Percentiles rank a stretch among this genome's conserved stretches.
Evolutionary conservation across 169 alveolate genomes (phyloP).

Genomic region (Plasmodium reichenowi): DNA sequence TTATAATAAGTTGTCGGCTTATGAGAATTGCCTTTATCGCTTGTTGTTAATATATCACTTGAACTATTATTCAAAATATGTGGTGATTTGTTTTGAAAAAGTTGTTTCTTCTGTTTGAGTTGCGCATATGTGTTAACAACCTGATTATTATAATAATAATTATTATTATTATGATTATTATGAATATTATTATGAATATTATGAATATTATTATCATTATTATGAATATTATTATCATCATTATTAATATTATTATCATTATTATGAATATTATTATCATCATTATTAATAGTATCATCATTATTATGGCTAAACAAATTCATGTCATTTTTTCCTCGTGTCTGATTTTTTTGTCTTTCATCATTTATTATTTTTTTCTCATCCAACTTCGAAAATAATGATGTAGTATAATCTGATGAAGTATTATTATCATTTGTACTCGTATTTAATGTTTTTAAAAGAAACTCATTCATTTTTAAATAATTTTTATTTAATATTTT

Average conservation of each 20-base stretch:
- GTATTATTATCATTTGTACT: background rate
- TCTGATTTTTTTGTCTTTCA: background rate
- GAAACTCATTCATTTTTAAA: slow-evolving; percentile 22
- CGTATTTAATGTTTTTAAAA: slow-evolving; percentile 35
- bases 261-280: no score
- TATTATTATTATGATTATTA: background rate
- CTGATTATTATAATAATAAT: background rate
- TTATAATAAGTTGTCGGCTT: no score
- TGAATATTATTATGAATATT: background rate
- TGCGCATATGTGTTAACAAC: background rate
- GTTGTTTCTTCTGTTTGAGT: no score
- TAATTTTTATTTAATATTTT: slow-evolving; percentile 40
- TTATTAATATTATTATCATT: no score
- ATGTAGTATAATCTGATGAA: background rate
- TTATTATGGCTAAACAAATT: no score
- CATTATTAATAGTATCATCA: no score
- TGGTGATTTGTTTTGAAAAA: no score
- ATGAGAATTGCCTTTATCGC: no score
- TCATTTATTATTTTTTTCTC: background rate
- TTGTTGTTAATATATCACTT: no score
- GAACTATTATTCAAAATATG: no score
- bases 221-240: background rate
- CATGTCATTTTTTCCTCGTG: background rate
- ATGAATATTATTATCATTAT: background rate
- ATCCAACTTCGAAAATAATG: slow-evolving; percentile 4